Evolutionary conservation across 2,329 filamentous ascomycete genomes (phyloP).

Genomic region (Ophiosphaerella korrae): DNA sequence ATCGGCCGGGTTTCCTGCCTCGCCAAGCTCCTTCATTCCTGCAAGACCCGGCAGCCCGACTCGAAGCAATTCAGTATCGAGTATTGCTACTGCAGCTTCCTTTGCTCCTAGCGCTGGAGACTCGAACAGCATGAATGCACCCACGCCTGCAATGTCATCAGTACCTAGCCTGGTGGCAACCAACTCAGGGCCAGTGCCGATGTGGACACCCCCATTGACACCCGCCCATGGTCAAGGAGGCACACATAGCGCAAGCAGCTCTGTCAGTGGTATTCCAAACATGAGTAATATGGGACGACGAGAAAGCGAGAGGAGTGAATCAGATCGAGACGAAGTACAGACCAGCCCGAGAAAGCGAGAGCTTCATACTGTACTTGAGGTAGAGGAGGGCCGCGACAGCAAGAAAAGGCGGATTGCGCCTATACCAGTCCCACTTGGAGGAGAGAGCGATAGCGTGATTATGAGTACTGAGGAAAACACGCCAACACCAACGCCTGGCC

Average conservation of each 20-base stretch:
- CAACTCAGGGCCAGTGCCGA: conserved; percentile 68
- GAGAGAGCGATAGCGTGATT: conserved; percentile 33
- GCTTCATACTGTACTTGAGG: conserved; percentile 43
- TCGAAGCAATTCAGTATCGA: conserved; percentile 84
- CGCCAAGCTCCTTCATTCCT: conserved; percentile 61
- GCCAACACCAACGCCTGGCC: conserved; percentile 24
- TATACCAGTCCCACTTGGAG: conserved; percentile 46
- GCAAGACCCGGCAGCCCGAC: conserved; percentile 76
- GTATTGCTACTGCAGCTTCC: conserved; percentile 70
- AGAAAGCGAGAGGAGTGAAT: conserved; percentile 44
- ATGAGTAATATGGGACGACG: conserved; percentile 22
- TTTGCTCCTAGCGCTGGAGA: conserved; percentile 46
- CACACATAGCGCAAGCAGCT: conserved; percentile 60
- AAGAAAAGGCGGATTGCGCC: conserved; percentile 55
- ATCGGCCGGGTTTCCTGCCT: conserved; percentile 61
- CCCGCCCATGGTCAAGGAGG: conserved; percentile 59
- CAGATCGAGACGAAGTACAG: conserved; percentile 40
- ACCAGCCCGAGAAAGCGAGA: conserved; percentile 44
- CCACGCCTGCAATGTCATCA: conserved; percentile 76
- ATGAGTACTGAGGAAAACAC: conserved; percentile 40
- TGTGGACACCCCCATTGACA: conserved; percentile 90
- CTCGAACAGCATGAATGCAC: conserved; percentile 67
- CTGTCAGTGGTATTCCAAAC: conserved; percentile 57
- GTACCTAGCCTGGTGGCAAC: conserved; percentile 78
- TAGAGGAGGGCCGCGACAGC: conserved; percentile 39